A percentile compares a stretch with the other conserved stretches of the same genome.
These are phyloP conservation scores for Penicillium lividum DNA, from an alignment of 495 filamentous ascomycete species.

Conservation along the genomic window DNA sequence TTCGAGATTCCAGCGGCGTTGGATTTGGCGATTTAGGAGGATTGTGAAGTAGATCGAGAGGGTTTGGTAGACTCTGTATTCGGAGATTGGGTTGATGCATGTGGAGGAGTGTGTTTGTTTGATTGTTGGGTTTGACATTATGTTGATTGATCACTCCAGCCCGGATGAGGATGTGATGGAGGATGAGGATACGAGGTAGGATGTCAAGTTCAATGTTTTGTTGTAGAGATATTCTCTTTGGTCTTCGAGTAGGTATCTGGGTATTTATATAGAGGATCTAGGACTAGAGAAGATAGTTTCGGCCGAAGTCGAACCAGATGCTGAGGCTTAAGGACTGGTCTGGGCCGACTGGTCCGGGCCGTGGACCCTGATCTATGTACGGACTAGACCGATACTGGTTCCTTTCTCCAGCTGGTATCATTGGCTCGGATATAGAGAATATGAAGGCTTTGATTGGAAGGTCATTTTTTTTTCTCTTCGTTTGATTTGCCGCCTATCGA, in stretches of 20 bases:
- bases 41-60: conserved; percentile 25
- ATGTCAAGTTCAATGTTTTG: background rate
- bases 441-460: background rate
- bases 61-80: conserved; percentile 30
- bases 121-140: background rate
- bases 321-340: background rate
- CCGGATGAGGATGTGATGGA: too few species aligned
- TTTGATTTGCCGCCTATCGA: too few species aligned
- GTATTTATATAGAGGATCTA: background rate
- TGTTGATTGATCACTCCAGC: background rate
- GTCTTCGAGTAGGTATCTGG: background rate
- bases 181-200: background rate
- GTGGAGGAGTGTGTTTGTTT: background rate
- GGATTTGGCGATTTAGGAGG: conserved; percentile 31
- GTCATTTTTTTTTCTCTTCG: too few species aligned
- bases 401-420: conserved; percentile 4
- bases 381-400: conserved; percentile 12
- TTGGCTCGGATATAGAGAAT: conserved; percentile 3
- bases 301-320: conserved; percentile 12
- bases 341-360: background rate
- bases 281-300: background rate
- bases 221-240: background rate
- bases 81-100: conserved; percentile 23
- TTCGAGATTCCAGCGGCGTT: conserved; percentile 29
- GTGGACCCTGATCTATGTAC: conserved; percentile 11